Evolutionary conservation across 2,329 filamentous ascomycete genomes (phyloP).

Genomic region (Fusarium verrucosum): DNA sequence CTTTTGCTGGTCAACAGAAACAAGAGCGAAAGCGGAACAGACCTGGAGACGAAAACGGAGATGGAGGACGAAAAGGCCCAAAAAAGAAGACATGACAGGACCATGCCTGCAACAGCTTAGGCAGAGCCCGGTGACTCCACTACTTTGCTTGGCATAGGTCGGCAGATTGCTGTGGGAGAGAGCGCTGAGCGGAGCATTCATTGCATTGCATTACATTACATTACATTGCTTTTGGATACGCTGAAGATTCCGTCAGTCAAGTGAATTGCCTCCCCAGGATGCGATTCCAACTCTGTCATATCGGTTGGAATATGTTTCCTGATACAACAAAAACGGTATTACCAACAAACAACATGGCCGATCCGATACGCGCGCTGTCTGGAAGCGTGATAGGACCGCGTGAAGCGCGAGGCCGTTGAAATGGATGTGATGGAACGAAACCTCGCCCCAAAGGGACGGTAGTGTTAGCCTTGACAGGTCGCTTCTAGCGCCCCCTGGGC

Average conservation of each 20-base stretch:
- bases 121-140: constrained; percentile 27
- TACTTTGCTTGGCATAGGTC: constrained; percentile 19
- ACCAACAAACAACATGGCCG: constrained; percentile 2
- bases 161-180: constrained; percentile 25
- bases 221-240: not conserved
- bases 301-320: not conserved
- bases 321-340: not conserved
- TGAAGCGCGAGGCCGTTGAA: constrained; percentile 31
- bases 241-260: constrained; percentile 20
- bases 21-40: constrained; percentile 13
- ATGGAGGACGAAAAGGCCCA: constrained; percentile 17
- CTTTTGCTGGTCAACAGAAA: not conserved
- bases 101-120: constrained; percentile 25
- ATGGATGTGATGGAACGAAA: too few relatives aligned
- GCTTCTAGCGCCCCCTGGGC: constrained; percentile 1
- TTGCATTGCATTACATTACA: not conserved
- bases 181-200: constrained; percentile 16
- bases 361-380: constrained; percentile 17
- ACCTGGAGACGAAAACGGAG: constrained; percentile 23
- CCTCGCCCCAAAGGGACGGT: constrained; percentile 2
- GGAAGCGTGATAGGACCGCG: constrained; percentile 26
- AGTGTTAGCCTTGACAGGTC: constrained; percentile 21
- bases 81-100: constrained; percentile 27
- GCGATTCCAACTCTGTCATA: not conserved
- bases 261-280: not conserved